Conservation (phyloP, 306 rosid species). For the Hylodesmum podocarpum region DNA sequence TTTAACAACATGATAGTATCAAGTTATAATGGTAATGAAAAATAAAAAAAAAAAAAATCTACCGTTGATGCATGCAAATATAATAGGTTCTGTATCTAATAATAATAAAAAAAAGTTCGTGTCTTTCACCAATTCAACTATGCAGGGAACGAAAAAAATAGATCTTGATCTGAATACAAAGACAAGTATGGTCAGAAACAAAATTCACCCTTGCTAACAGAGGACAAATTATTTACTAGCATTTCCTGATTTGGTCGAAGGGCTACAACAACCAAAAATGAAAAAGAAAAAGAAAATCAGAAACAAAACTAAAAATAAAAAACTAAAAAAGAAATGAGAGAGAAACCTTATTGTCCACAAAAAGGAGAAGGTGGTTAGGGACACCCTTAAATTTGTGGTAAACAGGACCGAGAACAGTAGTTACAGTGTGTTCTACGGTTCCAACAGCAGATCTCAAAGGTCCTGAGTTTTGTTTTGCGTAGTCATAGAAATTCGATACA, state of each 20-base stretch:
- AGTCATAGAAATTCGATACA: constrained; percentile 57
- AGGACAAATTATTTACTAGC: neutral
- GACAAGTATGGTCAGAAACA: neutral
- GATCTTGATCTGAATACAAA: constrained; percentile 29
- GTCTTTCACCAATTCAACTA: neutral
- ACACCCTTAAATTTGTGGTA: constrained; percentile 46
- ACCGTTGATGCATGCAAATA: constrained; percentile 26
- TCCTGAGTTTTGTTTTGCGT: constrained; percentile 70
- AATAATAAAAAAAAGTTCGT: neutral
- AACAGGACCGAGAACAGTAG: constrained; percentile 60
- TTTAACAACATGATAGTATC: neutral
- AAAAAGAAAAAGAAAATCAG: neutral
- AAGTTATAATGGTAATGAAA: neutral
- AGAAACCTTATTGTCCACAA: constrained; percentile 64
- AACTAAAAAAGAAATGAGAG: neutral
- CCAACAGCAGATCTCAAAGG: constrained; percentile 64
- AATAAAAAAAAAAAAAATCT: neutral
- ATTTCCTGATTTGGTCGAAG: neutral
- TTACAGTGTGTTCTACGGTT: constrained; percentile 59
- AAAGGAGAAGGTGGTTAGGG: constrained; percentile 58
- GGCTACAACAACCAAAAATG: neutral
- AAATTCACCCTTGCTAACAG: neutral
- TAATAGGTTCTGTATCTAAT: neutral
- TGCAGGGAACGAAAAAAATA: neutral
- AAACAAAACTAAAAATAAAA: neutral